Percentiles rank a stretch among this genome's conserved stretches.
phyloP scores from a whole-genome alignment of 768 basidiomycete genomes.

The Dacryopinax primogenitus region DNA sequence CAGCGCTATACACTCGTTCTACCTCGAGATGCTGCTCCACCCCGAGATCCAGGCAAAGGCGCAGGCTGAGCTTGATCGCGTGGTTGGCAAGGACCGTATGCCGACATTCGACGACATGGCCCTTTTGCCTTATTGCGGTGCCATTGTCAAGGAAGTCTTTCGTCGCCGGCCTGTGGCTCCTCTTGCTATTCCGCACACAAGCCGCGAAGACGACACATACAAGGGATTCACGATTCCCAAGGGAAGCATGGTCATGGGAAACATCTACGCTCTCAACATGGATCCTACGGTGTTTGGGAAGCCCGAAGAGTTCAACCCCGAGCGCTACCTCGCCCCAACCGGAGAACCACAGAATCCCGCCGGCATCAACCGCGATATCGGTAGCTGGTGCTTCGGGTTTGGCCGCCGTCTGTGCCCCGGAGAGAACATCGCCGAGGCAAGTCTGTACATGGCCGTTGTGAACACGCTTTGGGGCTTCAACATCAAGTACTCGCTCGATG shows the following conservation, averaged over 20 bases:
- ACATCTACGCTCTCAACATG: slow-evolving; percentile 16
- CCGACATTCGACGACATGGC: slow-evolving; percentile 1
- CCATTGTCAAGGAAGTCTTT: slow-evolving; percentile 10
- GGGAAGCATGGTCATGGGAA: slow-evolving; percentile 8
- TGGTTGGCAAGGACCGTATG: slow-evolving; percentile 6
- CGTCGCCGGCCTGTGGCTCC: slow-evolving; percentile 21
- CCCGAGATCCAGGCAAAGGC: slow-evolving; percentile 9
- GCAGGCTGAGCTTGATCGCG: neutral
- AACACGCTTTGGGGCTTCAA: slow-evolving; percentile 5
- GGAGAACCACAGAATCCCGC: slow-evolving; percentile 1
- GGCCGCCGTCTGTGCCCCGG: slow-evolving; percentile 2
- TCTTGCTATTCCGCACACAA: slow-evolving; percentile 36
- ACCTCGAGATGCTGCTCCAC: neutral
- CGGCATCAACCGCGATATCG: slow-evolving; percentile 8
- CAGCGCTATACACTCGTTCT: slow-evolving; percentile 6
- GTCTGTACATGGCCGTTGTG: neutral
- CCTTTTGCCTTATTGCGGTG: neutral
- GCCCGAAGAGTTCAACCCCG: slow-evolving; percentile 11
- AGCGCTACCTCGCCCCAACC: slow-evolving; percentile 6
- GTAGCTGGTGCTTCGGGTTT: slow-evolving; percentile 8
- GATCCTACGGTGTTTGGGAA: neutral
- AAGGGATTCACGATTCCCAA: slow-evolving; percentile 5
- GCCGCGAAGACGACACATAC: slow-evolving; percentile 23
- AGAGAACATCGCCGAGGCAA: neutral
- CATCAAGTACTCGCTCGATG: neutral